Base-by-base conservation (phyloP, 2,329 filamentous ascomycete species). In the Coniochaeta sp. region DNA sequence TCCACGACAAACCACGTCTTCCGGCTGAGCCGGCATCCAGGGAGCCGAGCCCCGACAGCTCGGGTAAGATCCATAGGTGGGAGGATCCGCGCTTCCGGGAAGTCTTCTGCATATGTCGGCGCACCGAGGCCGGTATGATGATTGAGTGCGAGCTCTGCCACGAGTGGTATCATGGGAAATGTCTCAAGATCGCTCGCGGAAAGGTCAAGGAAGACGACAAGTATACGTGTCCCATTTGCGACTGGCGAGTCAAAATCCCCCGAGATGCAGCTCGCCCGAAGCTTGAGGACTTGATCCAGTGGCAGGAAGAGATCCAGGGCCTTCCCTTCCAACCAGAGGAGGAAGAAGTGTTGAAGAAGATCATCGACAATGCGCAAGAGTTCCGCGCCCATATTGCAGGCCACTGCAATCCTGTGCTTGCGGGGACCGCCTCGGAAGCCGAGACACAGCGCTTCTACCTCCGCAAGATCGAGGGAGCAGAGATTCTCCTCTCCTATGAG, bases 131-230 rank as follows among this genome's bases (percentile, higher is more conserved):
- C 40, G 95, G 95, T 58, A 96, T 98, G 89, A 99, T 99, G 95
- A 98, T 99, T 68, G 95, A 99, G 75, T 99, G 95, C 72, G 95
- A 98, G 72, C 81, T 97, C 42, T 99, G 95, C 74, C 93, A 97
- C 69, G 95, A 99, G 77, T 99, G 95, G 95, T 99, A 99, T 70
- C 95, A 99, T 69, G 93, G 95, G 62, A 98, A 97, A 74, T 99
- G 95, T 69, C 81, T 99, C 40, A 99, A 99, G 78, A 97, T 99
- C 69, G 95, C 95, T 2, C 86, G 95, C 57, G 95, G 95, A 58
- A 99, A 98, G 71, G 91, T 99, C 68, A 98, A 98, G 75, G 95
- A 98, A 70, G 93, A 96, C 64, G 95, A 98, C 71, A 96, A 96
- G 72, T 99, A 97, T 71, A 98, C 93, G 1, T 99, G 95, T 69